These are phyloP conservation scores for Solanum bukasovii DNA, from an alignment of 257 asterid genomes.

Conservation along the genomic window DNA sequence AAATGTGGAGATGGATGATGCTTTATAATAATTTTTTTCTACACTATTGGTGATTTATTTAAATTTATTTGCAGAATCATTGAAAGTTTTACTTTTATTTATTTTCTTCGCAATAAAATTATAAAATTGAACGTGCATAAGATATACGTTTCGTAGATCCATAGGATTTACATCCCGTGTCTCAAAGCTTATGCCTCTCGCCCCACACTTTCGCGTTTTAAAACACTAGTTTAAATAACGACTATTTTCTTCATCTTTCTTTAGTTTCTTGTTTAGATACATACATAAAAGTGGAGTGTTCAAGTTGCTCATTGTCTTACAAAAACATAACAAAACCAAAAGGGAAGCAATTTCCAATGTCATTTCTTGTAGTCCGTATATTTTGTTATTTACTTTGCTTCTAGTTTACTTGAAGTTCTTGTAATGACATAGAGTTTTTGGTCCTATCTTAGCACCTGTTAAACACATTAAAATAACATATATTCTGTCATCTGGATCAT, in stretches of 20 bases:
- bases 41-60: not conserved
- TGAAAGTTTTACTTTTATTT: not conserved
- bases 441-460: not conserved
- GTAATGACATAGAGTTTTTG: not conserved
- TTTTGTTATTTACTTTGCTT: not conserved
- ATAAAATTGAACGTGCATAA: too few relatives aligned
- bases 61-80: too few relatives aligned
- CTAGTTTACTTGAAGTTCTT: not conserved
- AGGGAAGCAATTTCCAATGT: not conserved
- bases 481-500: not conserved
- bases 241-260: not conserved
- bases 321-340: not conserved
- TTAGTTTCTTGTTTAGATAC: not conserved
- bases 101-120: too few relatives aligned
- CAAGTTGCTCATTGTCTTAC: too few relatives aligned
- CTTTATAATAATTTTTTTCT: too few relatives aligned
- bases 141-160: too few relatives aligned
- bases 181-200: not conserved
- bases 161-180: not conserved
- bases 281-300: not conserved
- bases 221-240: not conserved
- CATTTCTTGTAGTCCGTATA: not conserved
- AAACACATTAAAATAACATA: not conserved
- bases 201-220: not conserved
- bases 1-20: not conserved